Conservation (phyloP, 768 basidiomycete genomes). For the Serendipita sp. region DNA sequence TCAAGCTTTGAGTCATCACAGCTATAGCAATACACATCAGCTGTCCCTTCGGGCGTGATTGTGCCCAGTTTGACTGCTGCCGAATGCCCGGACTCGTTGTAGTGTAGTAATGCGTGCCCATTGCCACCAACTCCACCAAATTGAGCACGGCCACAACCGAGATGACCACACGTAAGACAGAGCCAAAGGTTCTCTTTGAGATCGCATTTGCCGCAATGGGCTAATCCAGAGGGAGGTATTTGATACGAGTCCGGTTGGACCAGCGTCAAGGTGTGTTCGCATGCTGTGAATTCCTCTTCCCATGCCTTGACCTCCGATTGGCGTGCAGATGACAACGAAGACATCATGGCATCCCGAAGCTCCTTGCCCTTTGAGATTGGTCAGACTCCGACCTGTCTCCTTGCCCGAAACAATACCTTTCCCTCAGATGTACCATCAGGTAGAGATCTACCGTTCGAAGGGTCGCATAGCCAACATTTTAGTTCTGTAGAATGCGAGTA, state of each 20-base stretch:
- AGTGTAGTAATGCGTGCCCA: conserved; percentile 77
- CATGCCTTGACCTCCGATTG: conserved; percentile 93
- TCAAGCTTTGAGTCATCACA: conserved; percentile 77
- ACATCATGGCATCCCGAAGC: conserved; percentile 54
- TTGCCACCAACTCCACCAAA: conserved; percentile 73
- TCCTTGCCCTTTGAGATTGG: conserved; percentile 29
- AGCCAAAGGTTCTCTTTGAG: conserved; percentile 90
- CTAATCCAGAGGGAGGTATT: conserved; percentile 47
- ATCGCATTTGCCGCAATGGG: conserved; percentile 69
- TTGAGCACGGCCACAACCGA: conserved; percentile 80
- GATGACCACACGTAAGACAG: conserved; percentile 76
- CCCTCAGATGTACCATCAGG: conserved; percentile 19
- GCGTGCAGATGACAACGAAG: conserved; percentile 71
- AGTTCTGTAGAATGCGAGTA: conserved; percentile 52
- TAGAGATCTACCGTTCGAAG: conserved; percentile 15
- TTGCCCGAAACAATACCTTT: conserved; percentile 18
- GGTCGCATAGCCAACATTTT: conserved; percentile 65
- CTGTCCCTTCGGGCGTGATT: conserved; percentile 85
- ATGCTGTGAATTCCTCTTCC: conserved; percentile 85
- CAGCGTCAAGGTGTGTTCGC: conserved; percentile 59
- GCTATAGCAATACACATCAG: conserved; percentile 85
- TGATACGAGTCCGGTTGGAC: conserved; percentile 32
- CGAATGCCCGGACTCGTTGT: conserved; percentile 49
- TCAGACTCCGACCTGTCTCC: conserved; percentile 10
- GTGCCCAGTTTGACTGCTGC: conserved; percentile 90